These are phyloP conservation scores for Didymella pomorum DNA, from an alignment of 2,329 filamentous ascomycete species.

Conservation along the genomic window DNA sequence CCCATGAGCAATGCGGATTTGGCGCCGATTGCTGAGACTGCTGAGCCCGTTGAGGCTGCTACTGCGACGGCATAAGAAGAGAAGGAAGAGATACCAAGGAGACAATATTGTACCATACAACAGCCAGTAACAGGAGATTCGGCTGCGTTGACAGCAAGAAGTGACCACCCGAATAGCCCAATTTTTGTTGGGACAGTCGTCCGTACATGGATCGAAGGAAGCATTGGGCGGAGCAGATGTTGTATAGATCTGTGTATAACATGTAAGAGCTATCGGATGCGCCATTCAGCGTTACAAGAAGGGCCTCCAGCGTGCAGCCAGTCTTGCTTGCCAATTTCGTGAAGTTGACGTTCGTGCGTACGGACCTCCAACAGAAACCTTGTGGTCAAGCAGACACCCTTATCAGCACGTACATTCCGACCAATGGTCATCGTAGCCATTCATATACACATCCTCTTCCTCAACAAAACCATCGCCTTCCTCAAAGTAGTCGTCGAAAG, in stretches of 20 bases:
- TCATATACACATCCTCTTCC: no score
- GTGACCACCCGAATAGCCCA: no score
- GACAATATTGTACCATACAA: slow-evolving; percentile 11
- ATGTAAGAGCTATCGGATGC: slow-evolving; percentile 12
- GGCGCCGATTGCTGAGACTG: slow-evolving; percentile 19
- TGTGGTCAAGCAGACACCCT: no score
- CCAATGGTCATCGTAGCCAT: no score
- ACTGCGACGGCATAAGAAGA: slow-evolving; percentile 16
- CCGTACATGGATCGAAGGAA: no score
- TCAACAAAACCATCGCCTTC: no score
- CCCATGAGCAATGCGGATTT: slow-evolving; percentile 43
- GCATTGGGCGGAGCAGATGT: slow-evolving; percentile 9
- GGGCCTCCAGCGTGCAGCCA: neutral
- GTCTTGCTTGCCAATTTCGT: neutral
- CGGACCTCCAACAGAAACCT: no score
- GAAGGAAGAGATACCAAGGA: neutral
- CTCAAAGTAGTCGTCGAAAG: no score
- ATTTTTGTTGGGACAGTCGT: no score
- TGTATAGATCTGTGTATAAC: slow-evolving; percentile 21
- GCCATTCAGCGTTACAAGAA: neutral
- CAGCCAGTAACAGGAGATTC: neutral
- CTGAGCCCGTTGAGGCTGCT: slow-evolving; percentile 22
- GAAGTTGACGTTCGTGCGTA: no score
- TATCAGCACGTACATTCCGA: no score
- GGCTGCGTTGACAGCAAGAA: no score